Evolutionary conservation across 768 basidiomycete species (phyloP), one percentile per base, ranked within the genome.

Genomic region (Tephrocybe rancida): DNA sequence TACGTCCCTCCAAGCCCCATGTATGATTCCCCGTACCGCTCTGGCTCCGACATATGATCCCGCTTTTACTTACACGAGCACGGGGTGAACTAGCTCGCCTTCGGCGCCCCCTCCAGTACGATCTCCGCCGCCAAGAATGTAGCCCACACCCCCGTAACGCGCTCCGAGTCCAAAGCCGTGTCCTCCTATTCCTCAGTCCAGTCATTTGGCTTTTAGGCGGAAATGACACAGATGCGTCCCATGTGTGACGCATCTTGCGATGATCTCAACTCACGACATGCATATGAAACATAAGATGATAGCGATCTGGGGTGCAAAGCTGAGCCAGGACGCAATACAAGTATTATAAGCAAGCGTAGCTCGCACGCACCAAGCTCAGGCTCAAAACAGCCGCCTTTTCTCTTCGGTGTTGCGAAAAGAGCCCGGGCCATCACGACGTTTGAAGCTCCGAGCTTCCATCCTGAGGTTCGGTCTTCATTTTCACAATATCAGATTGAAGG

Each of bases 221-320:
- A n/a, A n/a, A n/a, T n/a, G n/a, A n/a, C n/a, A n/a, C n/a, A n/a
- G n/a, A n/a, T n/a, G 21, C 42, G 22, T 53, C 29, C 29, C 32
- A 58, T 26, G 52, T 39, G n/a, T n/a, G n/a, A n/a, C n/a, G 50
- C 44, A 25, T 10, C 24, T 13, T 38, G 43, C 27, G 22, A 25
- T 39, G 61, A 30, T 11, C 6, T 13, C 18, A 14, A 50, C 87
- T 67, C 57, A 92, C 90, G 94, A 63, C 94, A 98, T 2, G 88
- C 84, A 58, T 86, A 84, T 3, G 89, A 90, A 54, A 97, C 90
- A 62, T 92, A 96, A 96, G 90, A 61, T 91, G 90, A 67, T 98
- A 98, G 39, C 95, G 87, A 55, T 85, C 92, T 93, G 44, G 10
- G 44, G n/a, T 1, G n/a, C n/a, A n/a, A n/a, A 42, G 18, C n/a